Conservation (phyloP, 148 eudicot genomes). For the Cornus controversa region DNA sequence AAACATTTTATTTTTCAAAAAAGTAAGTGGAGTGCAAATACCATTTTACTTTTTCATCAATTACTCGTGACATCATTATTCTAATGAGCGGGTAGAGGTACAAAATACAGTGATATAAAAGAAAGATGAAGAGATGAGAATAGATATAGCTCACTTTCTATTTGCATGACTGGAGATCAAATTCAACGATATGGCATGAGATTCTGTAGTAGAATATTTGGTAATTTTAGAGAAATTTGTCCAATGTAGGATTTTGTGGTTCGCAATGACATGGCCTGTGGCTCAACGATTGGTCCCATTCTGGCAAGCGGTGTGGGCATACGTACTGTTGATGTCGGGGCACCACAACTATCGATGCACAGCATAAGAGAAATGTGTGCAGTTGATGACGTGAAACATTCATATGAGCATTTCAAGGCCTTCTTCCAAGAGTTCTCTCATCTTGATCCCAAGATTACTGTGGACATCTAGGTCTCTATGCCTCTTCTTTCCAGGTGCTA, state of each 20-base stretch:
- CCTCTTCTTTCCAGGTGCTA: neutral
- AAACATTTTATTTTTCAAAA: too few relatives aligned
- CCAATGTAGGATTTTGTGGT: slow-evolving; percentile 80
- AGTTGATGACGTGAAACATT: slow-evolving; percentile 81
- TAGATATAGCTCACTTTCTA: too few relatives aligned
- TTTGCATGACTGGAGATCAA: too few relatives aligned
- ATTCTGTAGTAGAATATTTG: neutral
- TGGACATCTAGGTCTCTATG: slow-evolving; percentile 41
- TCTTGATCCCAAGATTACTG: slow-evolving; percentile 67
- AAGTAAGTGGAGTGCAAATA: too few relatives aligned
- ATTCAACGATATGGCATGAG: neutral
- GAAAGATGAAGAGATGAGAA: neutral
- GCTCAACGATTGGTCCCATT: slow-evolving; percentile 96
- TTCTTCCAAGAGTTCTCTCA: slow-evolving; percentile 65
- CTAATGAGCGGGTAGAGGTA: neutral
- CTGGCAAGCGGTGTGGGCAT: slow-evolving; percentile 96
- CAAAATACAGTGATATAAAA: neutral
- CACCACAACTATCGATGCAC: slow-evolving; percentile 96
- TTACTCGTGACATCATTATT: neutral
- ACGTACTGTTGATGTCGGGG: slow-evolving; percentile 93
- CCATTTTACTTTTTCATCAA: neutral
- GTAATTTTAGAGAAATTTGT: neutral
- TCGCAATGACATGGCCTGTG: slow-evolving; percentile 92
- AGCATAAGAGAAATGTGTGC: slow-evolving; percentile 99
- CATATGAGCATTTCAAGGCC: slow-evolving; percentile 83